A percentile compares a stretch with the other conserved stretches of the same genome.
These are phyloP conservation scores for sunflower (Helianthus annuus) DNA, from an alignment of 129 eudicot species.

Conservation along the genomic window HanXRQr2.0-SUNRISE NC_035449.2:134340169-134340668, in stretches of 20 bases:
- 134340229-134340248: too few relatives aligned
- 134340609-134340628: conserved; percentile 95
- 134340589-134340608: conserved; percentile 74
- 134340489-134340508: not conserved
- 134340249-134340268: too few relatives aligned
- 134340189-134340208: too few relatives aligned
- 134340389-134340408: not conserved
- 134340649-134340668: conserved; percentile 94
- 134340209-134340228: too few relatives aligned
- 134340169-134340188: too few relatives aligned
- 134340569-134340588: conserved; percentile 73
- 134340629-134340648: conserved; percentile 92
- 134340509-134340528: not conserved
- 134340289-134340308: not conserved
- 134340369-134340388: not conserved
- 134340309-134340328: not conserved
- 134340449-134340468: not conserved
- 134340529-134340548: not conserved
- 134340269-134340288: too few relatives aligned
- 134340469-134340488: not conserved
- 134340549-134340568: not conserved
- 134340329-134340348: not conserved
- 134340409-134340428: not conserved
- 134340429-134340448: not conserved
- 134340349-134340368: not conserved